Evolutionary conservation across 2,329 filamentous ascomycete genomes (phyloP), one percentile per base, ranked within the genome.

Genomic region (Xylaria hypoxylon): DNA sequence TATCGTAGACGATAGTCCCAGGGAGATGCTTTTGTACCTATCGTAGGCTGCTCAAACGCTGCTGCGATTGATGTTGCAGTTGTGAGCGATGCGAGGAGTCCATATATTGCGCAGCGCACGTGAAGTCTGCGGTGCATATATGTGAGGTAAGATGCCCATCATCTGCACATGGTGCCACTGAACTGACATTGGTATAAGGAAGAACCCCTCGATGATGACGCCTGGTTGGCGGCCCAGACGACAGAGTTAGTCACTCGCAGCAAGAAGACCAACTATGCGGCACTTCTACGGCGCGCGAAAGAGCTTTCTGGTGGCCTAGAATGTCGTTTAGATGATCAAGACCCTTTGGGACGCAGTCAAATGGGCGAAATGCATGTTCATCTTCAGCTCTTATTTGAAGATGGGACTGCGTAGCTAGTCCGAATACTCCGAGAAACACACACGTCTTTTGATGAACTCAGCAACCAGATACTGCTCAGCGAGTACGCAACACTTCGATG

Each of bases 171-270:
- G 5, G 58, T 51, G 28, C 19, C 2, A 19, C 19, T 59, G 24
- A 44, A 17, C 57, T 62, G 24, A 59, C 5, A 8, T 50, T 8
- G n/a, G 3, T 48, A 51, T 1, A 59, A 68, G 67, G 31, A 53
- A 5, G 48, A 67, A 19, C 67, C 67, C 19, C 59, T 73, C 22
- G 67, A 69, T 59, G 61, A 70, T 24, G 71, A 71, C 1, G 65
- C 61, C 15, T 68, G 69, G 69, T 17, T 63, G 22, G 69, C 69
- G 17, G 63, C 56, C 26, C 66, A 71, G 53, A 69, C 67, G 4
- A 48, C 64, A 24, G 69, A 73, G 51, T 28, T 73, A 22, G 64
- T 66, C 7, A 60, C 63, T 15, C 62, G 70, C 28, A 67, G 50
- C 24, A 6, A 67, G 59, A 70, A 72, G 47, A 70, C 50, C 10